A percentile compares a stretch with the other conserved stretches of the same genome.
Evolutionary conservation across 306 rosid genomes (phyloP).

Genomic region (Senna siamea): DNA sequence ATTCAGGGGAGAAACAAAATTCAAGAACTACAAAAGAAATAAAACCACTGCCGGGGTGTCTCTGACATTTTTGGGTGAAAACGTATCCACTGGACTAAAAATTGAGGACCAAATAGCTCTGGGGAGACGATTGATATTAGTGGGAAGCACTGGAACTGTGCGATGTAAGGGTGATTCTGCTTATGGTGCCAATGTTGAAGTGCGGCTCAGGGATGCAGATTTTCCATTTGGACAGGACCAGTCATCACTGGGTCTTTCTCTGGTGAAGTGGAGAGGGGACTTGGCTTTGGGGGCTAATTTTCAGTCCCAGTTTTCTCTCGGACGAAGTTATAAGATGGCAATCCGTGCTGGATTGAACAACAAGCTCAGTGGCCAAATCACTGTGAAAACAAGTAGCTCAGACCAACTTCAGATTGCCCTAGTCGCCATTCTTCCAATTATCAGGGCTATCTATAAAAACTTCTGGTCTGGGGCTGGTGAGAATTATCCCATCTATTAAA

Average conservation of each 20-base stretch:
- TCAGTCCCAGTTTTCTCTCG: constrained; percentile 85
- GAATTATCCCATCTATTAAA: constrained; percentile 77
- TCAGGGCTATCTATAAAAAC: constrained; percentile 66
- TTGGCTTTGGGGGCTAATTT: constrained; percentile 80
- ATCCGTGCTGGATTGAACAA: constrained; percentile 96
- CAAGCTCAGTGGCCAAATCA: constrained; percentile 91
- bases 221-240: constrained; percentile 97
- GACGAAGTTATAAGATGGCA: constrained; percentile 84
- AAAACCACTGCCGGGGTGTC: constrained; percentile 87
- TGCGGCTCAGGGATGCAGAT: constrained; percentile 95
- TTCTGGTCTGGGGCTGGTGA: constrained; percentile 78
- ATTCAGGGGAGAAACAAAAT: constrained; percentile 75
- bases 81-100: constrained; percentile 85
- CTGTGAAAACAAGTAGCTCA: constrained; percentile 88
- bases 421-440: constrained; percentile 76
- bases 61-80: constrained; percentile 90
- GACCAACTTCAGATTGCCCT: constrained; percentile 96
- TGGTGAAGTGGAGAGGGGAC: constrained; percentile 97
- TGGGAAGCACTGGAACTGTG: constrained; percentile 87
- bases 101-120: constrained; percentile 85
- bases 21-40: constrained; percentile 75
- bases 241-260: constrained; percentile 79
- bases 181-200: constrained; percentile 88
- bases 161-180: constrained; percentile 82
- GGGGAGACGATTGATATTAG: constrained; percentile 85